Evolutionary conservation across 148 eudicot species (phyloP).

Genomic region (Talinum fruticosum): DNA sequence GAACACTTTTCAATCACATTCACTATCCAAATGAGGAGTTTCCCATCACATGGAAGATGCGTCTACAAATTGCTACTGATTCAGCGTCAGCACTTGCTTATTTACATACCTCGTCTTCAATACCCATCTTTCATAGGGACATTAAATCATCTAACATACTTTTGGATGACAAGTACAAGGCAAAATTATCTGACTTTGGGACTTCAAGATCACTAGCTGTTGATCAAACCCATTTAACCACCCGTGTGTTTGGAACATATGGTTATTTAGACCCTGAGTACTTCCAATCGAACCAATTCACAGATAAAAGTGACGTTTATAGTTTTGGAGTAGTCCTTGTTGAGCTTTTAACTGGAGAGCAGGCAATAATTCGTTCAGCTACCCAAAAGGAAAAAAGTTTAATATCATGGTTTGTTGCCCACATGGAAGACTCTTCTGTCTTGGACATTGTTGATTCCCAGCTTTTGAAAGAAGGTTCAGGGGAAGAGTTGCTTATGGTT

Average conservation of each 20-base stretch:
- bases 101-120: constrained; percentile 26
- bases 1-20: no score
- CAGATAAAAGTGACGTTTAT: no score
- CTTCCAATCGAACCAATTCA: constrained; percentile 31
- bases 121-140: constrained; percentile 35
- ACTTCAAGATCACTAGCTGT: constrained; percentile 27
- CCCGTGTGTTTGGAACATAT: constrained; percentile 34
- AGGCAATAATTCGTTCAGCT: constrained; percentile 29
- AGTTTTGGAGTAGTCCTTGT: constrained; percentile 43
- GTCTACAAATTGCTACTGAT: no score
- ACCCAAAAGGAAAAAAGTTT: constrained; percentile 22
- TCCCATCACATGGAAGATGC: no score
- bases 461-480: constrained; percentile 22
- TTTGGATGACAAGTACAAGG: constrained; percentile 31
- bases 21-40: no score
- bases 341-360: constrained; percentile 35
- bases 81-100: constrained; percentile 31
- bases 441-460: constrained; percentile 29
- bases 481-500: constrained; percentile 22
- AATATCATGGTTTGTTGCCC: constrained; percentile 27
- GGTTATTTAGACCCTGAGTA: constrained; percentile 27
- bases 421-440: constrained; percentile 17
- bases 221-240: constrained; percentile 39
- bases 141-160: constrained; percentile 42
- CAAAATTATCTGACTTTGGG: constrained; percentile 40